A percentile compares a stretch with the other conserved stretches of the same genome.
These are phyloP conservation scores for Penicillium pancosmium DNA, from an alignment of 495 filamentous ascomycete genomes.

Conservation along the genomic window DNA sequence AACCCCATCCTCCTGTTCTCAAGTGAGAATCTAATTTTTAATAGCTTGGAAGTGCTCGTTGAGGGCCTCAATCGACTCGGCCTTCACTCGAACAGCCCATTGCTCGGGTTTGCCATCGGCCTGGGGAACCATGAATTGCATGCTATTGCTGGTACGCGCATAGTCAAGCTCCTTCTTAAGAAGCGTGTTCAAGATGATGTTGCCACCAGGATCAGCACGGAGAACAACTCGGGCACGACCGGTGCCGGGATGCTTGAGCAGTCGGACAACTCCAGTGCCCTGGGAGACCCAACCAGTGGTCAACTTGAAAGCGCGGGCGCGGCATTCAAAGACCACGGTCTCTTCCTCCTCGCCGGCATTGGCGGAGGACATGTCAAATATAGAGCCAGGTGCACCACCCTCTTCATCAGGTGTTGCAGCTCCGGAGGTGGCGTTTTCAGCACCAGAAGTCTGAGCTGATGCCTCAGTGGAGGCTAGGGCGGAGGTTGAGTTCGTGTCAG, in stretches of 20 bases:
- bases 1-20: not conserved
- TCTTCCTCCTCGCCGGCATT: constrained; percentile 76
- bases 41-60: constrained; percentile 24
- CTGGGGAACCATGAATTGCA: constrained; percentile 58
- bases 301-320: constrained; percentile 63
- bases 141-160: constrained; percentile 52
- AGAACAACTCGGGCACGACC: constrained; percentile 65
- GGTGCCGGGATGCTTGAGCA: constrained; percentile 68
- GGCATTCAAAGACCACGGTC: constrained; percentile 61
- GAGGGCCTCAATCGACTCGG: constrained; percentile 49
- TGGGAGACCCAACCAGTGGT: constrained; percentile 54
- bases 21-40: constrained; percentile 23
- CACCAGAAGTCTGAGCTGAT: constrained; percentile 56
- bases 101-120: constrained; percentile 57
- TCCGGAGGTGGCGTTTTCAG: constrained; percentile 53
- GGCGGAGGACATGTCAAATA: constrained; percentile 61
- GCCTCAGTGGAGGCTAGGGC: constrained; percentile 31
- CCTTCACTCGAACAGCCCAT: constrained; percentile 67
- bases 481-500: constrained; percentile 35
- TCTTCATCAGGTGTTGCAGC: constrained; percentile 59
- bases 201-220: constrained; percentile 69
- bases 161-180: constrained; percentile 63
- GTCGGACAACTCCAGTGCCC: constrained; percentile 65
- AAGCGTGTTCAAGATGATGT: constrained; percentile 66
- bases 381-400: constrained; percentile 49